A percentile compares a stretch with the other conserved stretches of the same genome.
phyloP scores from a whole-genome alignment of 1,284 basidiomycete genomes.

The Ustilago loliicola region DNA sequence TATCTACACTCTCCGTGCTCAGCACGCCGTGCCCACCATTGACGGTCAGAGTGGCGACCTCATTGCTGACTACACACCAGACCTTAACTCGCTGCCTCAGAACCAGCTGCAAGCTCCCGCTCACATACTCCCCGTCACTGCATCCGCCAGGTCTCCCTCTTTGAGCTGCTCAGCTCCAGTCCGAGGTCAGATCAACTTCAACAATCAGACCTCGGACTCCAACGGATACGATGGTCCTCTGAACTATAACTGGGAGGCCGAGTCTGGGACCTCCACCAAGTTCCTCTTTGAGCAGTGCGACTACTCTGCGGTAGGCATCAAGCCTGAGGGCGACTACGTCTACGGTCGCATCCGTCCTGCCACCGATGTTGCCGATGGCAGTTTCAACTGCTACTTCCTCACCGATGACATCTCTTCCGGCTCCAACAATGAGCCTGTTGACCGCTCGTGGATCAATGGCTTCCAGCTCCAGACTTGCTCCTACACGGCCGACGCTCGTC shows the following conservation, averaged over 20 bases:
- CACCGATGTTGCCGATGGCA: constrained; percentile 10
- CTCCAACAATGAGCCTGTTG: not conserved
- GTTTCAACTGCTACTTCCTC: constrained; percentile 25
- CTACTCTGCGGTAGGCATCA: constrained; percentile 23
- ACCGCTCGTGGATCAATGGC: constrained; percentile 16
- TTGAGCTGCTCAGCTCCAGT: constrained; percentile 13
- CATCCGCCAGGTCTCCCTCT: constrained; percentile 7
- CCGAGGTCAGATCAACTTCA: constrained; percentile 25
- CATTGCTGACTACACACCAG: constrained; percentile 25
- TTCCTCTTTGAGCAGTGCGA: constrained; percentile 42
- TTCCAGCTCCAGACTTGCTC: constrained; percentile 13
- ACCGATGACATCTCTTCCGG: not conserved
- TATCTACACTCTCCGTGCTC: constrained; percentile 16
- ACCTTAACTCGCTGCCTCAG: constrained; percentile 14
- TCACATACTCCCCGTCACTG: not conserved
- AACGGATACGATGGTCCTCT: constrained; percentile 27
- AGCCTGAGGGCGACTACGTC: constrained; percentile 4
- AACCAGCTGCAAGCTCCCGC: not conserved
- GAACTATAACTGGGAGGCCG: constrained; percentile 22
- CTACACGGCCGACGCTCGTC: constrained; percentile 1
- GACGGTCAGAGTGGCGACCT: constrained; percentile 21
- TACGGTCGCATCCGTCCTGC: constrained; percentile 37
- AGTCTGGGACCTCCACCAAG: constrained; percentile 12
- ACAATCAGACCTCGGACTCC: constrained; percentile 24
- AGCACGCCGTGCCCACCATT: constrained; percentile 5